Conservation (phyloP, 2,329 filamentous ascomycete species). For the Thielaviopsis ethacetica region DNA sequence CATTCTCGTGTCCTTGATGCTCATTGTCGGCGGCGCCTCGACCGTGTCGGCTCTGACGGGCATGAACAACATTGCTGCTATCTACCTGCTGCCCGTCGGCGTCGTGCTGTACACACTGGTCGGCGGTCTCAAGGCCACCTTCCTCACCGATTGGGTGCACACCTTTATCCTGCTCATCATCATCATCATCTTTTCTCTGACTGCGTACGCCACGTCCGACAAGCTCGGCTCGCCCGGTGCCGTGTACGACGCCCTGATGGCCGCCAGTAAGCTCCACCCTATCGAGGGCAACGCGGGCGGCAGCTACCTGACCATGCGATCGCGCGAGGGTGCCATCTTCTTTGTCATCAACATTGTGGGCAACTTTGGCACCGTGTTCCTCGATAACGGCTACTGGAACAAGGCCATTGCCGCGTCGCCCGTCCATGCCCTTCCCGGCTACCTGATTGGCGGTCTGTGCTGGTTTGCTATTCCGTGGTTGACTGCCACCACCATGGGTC, state of each 20-base stretch:
- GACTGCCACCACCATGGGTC: constrained; percentile 73
- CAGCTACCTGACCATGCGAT: constrained; percentile 76
- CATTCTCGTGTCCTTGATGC: constrained; percentile 75
- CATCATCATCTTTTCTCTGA: constrained; percentile 72
- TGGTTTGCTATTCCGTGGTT: constrained; percentile 95
- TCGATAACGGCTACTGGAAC: constrained; percentile 83
- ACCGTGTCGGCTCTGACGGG: constrained; percentile 36
- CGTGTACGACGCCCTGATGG: constrained; percentile 62
- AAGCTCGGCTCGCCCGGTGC: constrained; percentile 56
- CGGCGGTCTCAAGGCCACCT: constrained; percentile 72
- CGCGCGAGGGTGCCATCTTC: constrained; percentile 67
- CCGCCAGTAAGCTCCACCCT: constrained; percentile 52
- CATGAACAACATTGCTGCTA: constrained; percentile 54
- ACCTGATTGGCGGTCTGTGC: constrained; percentile 68
- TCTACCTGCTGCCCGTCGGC: constrained; percentile 62
- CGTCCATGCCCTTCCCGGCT: constrained; percentile 72
- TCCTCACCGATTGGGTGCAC: constrained; percentile 74
- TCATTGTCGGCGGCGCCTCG: constrained; percentile 58
- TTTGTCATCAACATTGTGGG: constrained; percentile 80
- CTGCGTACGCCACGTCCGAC: constrained; percentile 58
- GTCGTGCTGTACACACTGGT: constrained; percentile 58
- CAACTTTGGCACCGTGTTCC: constrained; percentile 72
- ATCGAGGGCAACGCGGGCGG: constrained; percentile 66
- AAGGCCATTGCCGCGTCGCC: constrained; percentile 82
- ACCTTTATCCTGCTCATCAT: constrained; percentile 74